These are phyloP conservation scores for Penicillium tannophilum DNA, from an alignment of 495 filamentous ascomycete species.

Conservation along the genomic window DNA sequence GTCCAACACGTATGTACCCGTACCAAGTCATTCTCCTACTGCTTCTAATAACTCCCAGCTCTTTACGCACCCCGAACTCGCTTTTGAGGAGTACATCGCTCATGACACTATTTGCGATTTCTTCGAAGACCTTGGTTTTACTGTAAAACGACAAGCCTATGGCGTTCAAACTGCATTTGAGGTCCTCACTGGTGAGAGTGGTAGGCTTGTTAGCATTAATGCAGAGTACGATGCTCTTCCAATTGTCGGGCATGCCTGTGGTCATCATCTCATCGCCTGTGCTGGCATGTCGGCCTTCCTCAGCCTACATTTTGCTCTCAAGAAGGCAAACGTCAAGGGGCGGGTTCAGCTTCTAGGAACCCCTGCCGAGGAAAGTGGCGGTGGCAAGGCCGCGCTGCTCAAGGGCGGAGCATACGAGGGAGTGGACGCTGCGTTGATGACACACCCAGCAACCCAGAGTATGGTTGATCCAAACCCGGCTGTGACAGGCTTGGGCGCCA, in stretches of 20 bases:
- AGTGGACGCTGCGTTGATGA: slow-evolving; percentile 48
- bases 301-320: slow-evolving; percentile 38
- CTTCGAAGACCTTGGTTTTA: slow-evolving; percentile 53
- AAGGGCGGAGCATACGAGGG: slow-evolving; percentile 56
- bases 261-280: slow-evolving; percentile 69
- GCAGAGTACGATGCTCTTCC: slow-evolving; percentile 59
- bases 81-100: slow-evolving; percentile 57
- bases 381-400: slow-evolving; percentile 64
- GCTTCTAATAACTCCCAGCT: slow-evolving; percentile 35
- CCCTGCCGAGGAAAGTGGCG: slow-evolving; percentile 66
- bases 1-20: too few relatives aligned
- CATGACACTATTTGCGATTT: slow-evolving; percentile 60
- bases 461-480: neutral
- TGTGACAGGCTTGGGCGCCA: neutral
- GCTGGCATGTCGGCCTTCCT: slow-evolving; percentile 58
- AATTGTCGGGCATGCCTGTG: slow-evolving; percentile 65
- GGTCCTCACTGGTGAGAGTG: slow-evolving; percentile 35
- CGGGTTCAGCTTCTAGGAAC: slow-evolving; percentile 62
- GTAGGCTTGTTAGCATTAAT: slow-evolving; percentile 45
- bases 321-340: slow-evolving; percentile 42
- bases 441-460: neutral
- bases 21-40: too few relatives aligned
- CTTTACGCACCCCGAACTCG: slow-evolving; percentile 61
- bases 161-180: slow-evolving; percentile 43
- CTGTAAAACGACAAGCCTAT: slow-evolving; percentile 54